Evolutionary conservation across 2,329 filamentous ascomycete genomes (phyloP).

Genomic region (Penicillium sp.): DNA sequence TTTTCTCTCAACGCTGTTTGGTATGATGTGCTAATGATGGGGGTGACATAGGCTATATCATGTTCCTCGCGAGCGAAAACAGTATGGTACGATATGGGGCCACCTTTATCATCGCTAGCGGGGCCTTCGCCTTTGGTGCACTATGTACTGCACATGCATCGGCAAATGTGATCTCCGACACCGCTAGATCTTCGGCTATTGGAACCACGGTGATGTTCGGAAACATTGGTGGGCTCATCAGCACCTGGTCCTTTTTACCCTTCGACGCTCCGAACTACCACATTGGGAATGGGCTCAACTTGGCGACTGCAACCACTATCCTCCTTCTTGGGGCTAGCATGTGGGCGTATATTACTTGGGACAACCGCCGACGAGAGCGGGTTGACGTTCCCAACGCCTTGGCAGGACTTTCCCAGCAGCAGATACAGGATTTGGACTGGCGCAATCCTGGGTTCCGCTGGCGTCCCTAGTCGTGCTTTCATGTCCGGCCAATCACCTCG

Average conservation of each 20-base stretch:
- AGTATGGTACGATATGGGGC: constrained; percentile 65
- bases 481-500: background rate
- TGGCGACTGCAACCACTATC: constrained; percentile 61
- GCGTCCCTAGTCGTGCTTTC: constrained; percentile 39
- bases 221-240: constrained; percentile 69
- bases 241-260: constrained; percentile 66
- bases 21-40: background rate
- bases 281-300: constrained; percentile 71
- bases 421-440: constrained; percentile 66
- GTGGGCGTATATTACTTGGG: constrained; percentile 62
- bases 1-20: background rate
- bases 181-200: constrained; percentile 66
- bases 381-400: constrained; percentile 59
- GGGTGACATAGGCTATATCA: constrained; percentile 55
- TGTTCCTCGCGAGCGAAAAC: constrained; percentile 63
- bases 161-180: constrained; percentile 71
- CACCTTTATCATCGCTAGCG: constrained; percentile 67
- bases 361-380: constrained; percentile 61
- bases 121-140: constrained; percentile 64
- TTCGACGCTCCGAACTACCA: constrained; percentile 66
- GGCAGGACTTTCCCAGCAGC: constrained; percentile 52
- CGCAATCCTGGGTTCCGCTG: constrained; percentile 66
- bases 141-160: constrained; percentile 68
- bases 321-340: constrained; percentile 54
- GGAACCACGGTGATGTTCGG: constrained; percentile 71